phyloP scores from a whole-genome alignment of 1,284 basidiomycete species.

The Cystobasidium slooffiae region DNA sequence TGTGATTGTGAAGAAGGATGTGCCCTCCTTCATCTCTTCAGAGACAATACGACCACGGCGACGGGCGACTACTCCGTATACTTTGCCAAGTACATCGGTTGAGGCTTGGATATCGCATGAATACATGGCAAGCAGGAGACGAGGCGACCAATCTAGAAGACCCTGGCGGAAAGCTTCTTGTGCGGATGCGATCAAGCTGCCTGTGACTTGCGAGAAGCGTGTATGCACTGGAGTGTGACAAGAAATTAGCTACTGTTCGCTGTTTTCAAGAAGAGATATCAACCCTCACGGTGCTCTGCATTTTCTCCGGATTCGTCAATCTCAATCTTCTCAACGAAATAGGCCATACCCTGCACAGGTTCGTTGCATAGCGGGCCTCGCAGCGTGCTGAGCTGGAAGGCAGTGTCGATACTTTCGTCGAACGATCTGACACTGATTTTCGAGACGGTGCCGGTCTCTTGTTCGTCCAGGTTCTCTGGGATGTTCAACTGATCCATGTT shows the following conservation, averaged over 20 bases:
- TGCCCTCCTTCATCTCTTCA: slow-evolving; percentile 99
- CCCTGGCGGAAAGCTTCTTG: slow-evolving; percentile 87
- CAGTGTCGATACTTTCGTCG: slow-evolving; percentile 82
- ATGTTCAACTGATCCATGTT: neutral
- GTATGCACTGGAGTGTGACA: slow-evolving; percentile 60
- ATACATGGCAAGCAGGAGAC: slow-evolving; percentile 98
- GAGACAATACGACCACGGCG: slow-evolving; percentile 88
- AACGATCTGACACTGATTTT: slow-evolving; percentile 64
- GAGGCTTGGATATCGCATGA: slow-evolving; percentile 98
- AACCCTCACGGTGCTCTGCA: slow-evolving; percentile 21
- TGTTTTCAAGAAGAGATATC: neutral
- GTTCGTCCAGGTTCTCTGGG: slow-evolving; percentile 8
- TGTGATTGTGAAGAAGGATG: slow-evolving; percentile 88
- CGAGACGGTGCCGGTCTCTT: neutral
- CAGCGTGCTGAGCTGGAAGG: slow-evolving; percentile 91
- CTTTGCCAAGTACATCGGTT: slow-evolving; percentile 95
- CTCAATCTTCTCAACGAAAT: slow-evolving; percentile 78
- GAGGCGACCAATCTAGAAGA: slow-evolving; percentile 94
- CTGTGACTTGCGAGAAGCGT: slow-evolving; percentile 74
- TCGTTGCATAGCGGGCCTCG: slow-evolving; percentile 95
- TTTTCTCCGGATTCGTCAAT: slow-evolving; percentile 64
- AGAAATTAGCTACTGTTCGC: neutral
- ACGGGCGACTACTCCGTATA: slow-evolving; percentile 91
- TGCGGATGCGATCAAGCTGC: slow-evolving; percentile 84
- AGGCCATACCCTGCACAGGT: slow-evolving; percentile 91